A percentile compares a stretch with the other conserved stretches of the same genome.
phyloP scores from a whole-genome alignment of 2,329 filamentous ascomycete genomes.

The Neonectria ditissima region DNA sequence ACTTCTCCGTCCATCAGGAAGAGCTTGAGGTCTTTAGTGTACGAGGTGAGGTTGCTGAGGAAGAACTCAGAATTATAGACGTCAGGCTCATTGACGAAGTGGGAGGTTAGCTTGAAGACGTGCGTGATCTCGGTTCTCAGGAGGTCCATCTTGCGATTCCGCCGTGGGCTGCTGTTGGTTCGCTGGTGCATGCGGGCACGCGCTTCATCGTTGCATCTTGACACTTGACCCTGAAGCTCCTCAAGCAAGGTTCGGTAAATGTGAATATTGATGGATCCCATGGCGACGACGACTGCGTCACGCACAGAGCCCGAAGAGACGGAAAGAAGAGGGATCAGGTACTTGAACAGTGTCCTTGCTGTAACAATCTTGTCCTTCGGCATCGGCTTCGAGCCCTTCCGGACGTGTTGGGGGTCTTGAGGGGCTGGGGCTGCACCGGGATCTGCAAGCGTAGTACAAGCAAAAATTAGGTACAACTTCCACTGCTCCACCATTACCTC shows the following conservation, averaged over 20 bases:
- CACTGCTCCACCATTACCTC: slow-evolving; percentile 95
- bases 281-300: slow-evolving; percentile 88
- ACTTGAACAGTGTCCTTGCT: slow-evolving; percentile 89
- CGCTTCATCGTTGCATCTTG: slow-evolving; percentile 88
- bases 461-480: slow-evolving; percentile 97
- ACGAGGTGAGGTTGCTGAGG: slow-evolving; percentile 86
- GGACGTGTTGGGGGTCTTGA: slow-evolving; percentile 77
- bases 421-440: slow-evolving; percentile 68
- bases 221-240: slow-evolving; percentile 87
- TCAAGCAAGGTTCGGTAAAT: slow-evolving; percentile 93
- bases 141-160: slow-evolving; percentile 86
- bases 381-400: slow-evolving; percentile 80
- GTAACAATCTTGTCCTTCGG: slow-evolving; percentile 84
- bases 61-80: slow-evolving; percentile 92
- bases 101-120: slow-evolving; percentile 93
- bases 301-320: slow-evolving; percentile 84
- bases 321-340: slow-evolving; percentile 87
- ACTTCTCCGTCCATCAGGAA: slow-evolving; percentile 96
- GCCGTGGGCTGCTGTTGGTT: slow-evolving; percentile 82
- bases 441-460: slow-evolving; percentile 93
- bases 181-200: slow-evolving; percentile 88
- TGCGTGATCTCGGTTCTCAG: slow-evolving; percentile 95
- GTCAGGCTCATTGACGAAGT: slow-evolving; percentile 83
- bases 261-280: slow-evolving; percentile 95
- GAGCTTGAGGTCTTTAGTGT: slow-evolving; percentile 90